phyloP scores from a whole-genome alignment of 176 grass and related monocot genomes.

The Musa acuminata region DNA sequence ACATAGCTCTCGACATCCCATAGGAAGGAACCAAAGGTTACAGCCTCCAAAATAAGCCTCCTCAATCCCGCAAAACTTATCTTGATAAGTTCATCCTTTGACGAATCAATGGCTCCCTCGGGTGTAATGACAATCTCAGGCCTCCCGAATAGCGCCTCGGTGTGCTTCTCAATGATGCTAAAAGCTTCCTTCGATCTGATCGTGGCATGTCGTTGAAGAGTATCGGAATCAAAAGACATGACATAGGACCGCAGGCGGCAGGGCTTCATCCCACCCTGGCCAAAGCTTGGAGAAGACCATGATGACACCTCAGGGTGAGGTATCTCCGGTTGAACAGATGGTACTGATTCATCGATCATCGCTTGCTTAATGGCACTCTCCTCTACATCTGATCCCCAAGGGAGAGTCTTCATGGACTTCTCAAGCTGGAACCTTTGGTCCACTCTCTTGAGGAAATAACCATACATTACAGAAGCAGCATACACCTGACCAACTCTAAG shows the following conservation, averaged over 20 bases:
- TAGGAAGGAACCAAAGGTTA: slow-evolving; percentile 88
- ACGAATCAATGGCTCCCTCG: slow-evolving; percentile 75
- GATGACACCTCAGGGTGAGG: slow-evolving; percentile 46
- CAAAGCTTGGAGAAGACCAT: slow-evolving; percentile 39
- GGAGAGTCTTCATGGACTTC: slow-evolving; percentile 80
- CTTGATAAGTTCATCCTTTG: slow-evolving; percentile 75
- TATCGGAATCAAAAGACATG: slow-evolving; percentile 86
- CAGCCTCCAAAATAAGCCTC: slow-evolving; percentile 84
- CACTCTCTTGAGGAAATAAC: slow-evolving; percentile 92
- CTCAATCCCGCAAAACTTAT: slow-evolving; percentile 74
- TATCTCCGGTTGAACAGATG: slow-evolving; percentile 28
- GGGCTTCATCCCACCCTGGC: slow-evolving; percentile 43
- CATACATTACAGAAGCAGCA: slow-evolving; percentile 95
- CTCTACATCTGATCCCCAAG: slow-evolving; percentile 56
- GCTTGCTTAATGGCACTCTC: slow-evolving; percentile 43
- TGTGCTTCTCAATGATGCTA: slow-evolving; percentile 94
- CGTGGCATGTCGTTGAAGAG: slow-evolving; percentile 60
- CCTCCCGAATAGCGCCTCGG: slow-evolving; percentile 80
- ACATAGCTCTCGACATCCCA: slow-evolving; percentile 95
- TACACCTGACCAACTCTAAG: slow-evolving; percentile 91
- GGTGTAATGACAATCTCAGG: slow-evolving; percentile 90
- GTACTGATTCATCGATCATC: slow-evolving; percentile 34
- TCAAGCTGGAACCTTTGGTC: slow-evolving; percentile 95
- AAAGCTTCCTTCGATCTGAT: slow-evolving; percentile 93
- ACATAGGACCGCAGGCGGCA: slow-evolving; percentile 80